Evolutionary conservation across 805 yeast genomes (phyloP).

Genomic region (Myxozyma neotropica): DNA sequence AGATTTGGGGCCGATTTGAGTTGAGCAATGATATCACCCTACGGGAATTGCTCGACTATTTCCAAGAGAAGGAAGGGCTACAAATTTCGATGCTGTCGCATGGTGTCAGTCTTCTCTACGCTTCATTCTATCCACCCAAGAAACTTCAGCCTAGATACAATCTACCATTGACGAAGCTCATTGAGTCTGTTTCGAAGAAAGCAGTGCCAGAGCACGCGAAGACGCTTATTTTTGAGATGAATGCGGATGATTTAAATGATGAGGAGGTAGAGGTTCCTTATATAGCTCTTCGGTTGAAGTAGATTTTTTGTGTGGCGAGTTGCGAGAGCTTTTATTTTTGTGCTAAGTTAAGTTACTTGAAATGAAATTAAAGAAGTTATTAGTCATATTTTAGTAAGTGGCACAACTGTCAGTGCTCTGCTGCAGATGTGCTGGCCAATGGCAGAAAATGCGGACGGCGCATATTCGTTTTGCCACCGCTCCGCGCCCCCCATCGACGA

Average conservation of each 20-base stretch:
- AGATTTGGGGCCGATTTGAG: conserved; percentile 94
- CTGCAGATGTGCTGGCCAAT: not conserved
- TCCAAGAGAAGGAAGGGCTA: conserved; percentile 79
- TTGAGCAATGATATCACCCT: conserved; percentile 66
- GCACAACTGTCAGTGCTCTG: not conserved
- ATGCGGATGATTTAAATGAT: conserved; percentile 88
- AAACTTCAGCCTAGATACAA: conserved; percentile 75
- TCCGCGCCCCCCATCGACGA: too few species aligned
- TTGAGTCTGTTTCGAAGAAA: conserved; percentile 83
- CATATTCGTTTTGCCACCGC: not conserved
- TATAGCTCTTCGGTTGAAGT: conserved; percentile 45
- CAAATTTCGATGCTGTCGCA: conserved; percentile 89
- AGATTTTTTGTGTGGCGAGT: not conserved
- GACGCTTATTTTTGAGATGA: conserved; percentile 82
- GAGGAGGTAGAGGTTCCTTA: conserved; percentile 94
- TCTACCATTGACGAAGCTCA: conserved; percentile 63
- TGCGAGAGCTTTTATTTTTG: not conserved
- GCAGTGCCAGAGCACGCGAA: conserved; percentile 72
- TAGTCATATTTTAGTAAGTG: not conserved
- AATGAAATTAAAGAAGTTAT: not conserved
- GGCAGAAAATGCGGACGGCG: not conserved
- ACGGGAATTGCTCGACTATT: conserved; percentile 69
- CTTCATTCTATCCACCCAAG: conserved; percentile 90
- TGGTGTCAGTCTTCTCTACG: conserved; percentile 86
- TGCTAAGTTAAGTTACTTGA: too few species aligned